Base-by-base conservation (phyloP, 1,284 basidiomycete genomes). In the Ustilago sp. region DNA sequence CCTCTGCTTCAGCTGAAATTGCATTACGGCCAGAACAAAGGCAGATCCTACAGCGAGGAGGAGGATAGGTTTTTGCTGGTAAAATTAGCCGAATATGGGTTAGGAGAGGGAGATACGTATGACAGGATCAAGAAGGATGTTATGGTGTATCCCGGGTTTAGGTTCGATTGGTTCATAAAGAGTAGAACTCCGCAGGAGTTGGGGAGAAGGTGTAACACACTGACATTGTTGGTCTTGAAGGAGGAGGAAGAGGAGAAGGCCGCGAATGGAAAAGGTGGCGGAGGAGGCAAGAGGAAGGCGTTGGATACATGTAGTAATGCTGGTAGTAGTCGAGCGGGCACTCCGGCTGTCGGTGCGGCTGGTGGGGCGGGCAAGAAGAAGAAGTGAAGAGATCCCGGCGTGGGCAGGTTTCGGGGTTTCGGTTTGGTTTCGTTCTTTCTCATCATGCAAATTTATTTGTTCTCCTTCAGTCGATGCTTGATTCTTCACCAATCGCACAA, bases 111-210 rank as follows among this genome's bases (percentile, higher is more conserved):
- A 64, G 95, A 98, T 82, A 93, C 94, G 43, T 98, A 95, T 85
- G 96, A 99, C 83, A 88, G 92, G 58, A 98, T 99, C 88, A 98
- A 98, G 89, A 91, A 92, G 87, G 96, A 99, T 87, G 94, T 99
- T 68, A 92, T 92, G 45, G 94, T 95, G 86, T 96, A 94, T 87
- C 94, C 94, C 0, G 92, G 95, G n/a, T 99, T 99, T 88, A 71
- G 81, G 11, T 82, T 98, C 81, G 95, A 98, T 85, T 98, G 95
- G 95, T 99, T 98, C 89, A 94, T 99, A 89, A 98, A 98, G 89
- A 94, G 92, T 74, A 89, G 97, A 59, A 95, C 93, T 31, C 92
- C 94, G 11, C 91, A 94, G 82, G 97, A 99, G 88, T 88, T 99
- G 70, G 91, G 92, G 79, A 89, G 96, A 79, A 88, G 97, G 62